Conservation (phyloP, 1,139 yeast species). For the Nematodospora anomalae region DNA sequence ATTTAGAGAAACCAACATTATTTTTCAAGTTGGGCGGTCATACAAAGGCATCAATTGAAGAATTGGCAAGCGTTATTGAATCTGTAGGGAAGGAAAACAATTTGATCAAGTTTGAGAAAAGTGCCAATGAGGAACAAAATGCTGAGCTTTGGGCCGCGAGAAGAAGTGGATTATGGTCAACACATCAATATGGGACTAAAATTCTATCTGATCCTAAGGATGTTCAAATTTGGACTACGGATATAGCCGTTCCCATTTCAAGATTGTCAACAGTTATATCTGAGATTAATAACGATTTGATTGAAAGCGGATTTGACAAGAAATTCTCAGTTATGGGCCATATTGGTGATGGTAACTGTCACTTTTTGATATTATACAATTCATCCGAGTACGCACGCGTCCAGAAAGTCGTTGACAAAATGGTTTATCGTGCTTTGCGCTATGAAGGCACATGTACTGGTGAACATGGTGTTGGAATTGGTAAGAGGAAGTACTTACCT, state of each 20-base stretch:
- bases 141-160: constrained; percentile 83
- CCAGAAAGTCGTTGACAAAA: constrained; percentile 44
- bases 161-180: constrained; percentile 86
- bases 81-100: constrained; percentile 52
- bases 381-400: constrained; percentile 38
- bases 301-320: constrained; percentile 35
- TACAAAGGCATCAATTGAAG: constrained; percentile 50
- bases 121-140: constrained; percentile 65
- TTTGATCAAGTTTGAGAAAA: constrained; percentile 55
- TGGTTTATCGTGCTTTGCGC: constrained; percentile 49
- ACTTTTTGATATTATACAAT: constrained; percentile 51
- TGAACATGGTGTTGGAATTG: constrained; percentile 51
- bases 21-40: constrained; percentile 73
- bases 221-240: constrained; percentile 82
- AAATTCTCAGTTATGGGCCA: constrained; percentile 57
- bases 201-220: constrained; percentile 48
- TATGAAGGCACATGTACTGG: constrained; percentile 50
- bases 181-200: constrained; percentile 61
- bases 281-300: constrained; percentile 51
- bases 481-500: constrained; percentile 40
- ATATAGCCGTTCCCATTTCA: constrained; percentile 64
- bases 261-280: constrained; percentile 47
- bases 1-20: constrained; percentile 68
- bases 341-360: constrained; percentile 67
- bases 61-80: constrained; percentile 56